These are phyloP conservation scores for Cynara cardunculus DNA, from an alignment of 129 eudicot species.

Conservation along the genomic window DNA sequence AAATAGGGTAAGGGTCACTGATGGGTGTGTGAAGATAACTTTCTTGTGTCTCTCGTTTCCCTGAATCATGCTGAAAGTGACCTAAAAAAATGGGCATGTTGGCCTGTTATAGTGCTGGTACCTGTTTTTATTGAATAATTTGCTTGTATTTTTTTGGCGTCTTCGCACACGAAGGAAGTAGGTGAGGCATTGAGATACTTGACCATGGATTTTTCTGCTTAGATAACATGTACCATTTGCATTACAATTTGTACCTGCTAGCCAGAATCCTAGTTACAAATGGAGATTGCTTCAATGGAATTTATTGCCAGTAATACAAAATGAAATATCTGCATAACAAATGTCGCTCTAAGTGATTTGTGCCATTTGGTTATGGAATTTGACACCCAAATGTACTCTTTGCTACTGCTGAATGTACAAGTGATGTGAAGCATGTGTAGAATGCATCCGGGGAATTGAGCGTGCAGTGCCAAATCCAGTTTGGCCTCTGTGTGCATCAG, in stretches of 20 bases:
- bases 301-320: background rate
- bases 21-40: background rate
- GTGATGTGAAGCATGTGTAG: slow-evolving; percentile 33
- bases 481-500: slow-evolving; percentile 30
- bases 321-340: background rate
- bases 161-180: background rate
- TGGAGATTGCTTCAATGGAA: slow-evolving; percentile 7
- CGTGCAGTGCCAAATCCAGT: slow-evolving; percentile 15
- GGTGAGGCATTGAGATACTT: background rate
- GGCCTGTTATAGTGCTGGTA: background rate
- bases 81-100: background rate
- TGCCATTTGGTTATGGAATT: background rate
- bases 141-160: background rate
- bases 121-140: background rate
- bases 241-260: background rate
- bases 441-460: slow-evolving; percentile 16
- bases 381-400: background rate
- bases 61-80: background rate
- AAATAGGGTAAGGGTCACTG: background rate
- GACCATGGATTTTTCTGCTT: background rate
- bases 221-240: background rate
- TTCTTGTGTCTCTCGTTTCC: background rate
- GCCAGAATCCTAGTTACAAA: slow-evolving; percentile 16
- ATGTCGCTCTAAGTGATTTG: slow-evolving; percentile 1
- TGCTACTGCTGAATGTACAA: slow-evolving; percentile 33